These are phyloP conservation scores for Candida pseudofarinosa DNA, from an alignment of 805 yeast genomes.

Conservation along the genomic window DNA sequence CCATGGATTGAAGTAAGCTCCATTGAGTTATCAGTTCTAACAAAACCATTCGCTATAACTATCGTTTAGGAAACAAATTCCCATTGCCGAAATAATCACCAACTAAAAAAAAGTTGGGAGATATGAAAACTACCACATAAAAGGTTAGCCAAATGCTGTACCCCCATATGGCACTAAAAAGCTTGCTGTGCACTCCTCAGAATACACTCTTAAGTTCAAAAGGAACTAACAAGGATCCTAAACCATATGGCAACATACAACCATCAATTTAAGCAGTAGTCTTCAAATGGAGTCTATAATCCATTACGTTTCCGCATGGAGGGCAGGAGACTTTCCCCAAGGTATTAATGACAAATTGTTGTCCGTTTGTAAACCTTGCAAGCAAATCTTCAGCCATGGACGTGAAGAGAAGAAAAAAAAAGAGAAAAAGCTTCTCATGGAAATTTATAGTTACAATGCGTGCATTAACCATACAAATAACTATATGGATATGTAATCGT, in stretches of 20 bases:
- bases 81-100: slow-evolving; percentile 56
- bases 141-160: not conserved
- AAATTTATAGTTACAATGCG: slow-evolving; percentile 3
- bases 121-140: not conserved
- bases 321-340: slow-evolving; percentile 92
- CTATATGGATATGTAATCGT: not conserved
- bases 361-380: slow-evolving; percentile 66
- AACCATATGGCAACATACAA: not conserved
- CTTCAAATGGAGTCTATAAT: slow-evolving; percentile 22
- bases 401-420: slow-evolving; percentile 29
- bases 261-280: not conserved
- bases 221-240: not conserved
- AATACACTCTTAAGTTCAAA: not conserved
- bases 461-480: slow-evolving; percentile 1
- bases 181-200: too few relatives aligned
- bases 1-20: slow-evolving; percentile 78
- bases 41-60: slow-evolving; percentile 66
- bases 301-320: slow-evolving; percentile 60
- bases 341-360: slow-evolving; percentile 36
- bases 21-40: slow-evolving; percentile 60
- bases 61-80: slow-evolving; percentile 56
- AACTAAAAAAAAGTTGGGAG: slow-evolving; percentile 16
- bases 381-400: slow-evolving; percentile 76
- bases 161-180: not conserved
- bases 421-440: slow-evolving; percentile 5